A percentile compares a stretch with the other conserved stretches of the same genome.
These are phyloP conservation scores for Boechera stricta DNA, from an alignment of 345 rosid species.

Conservation along the genomic window DNA sequence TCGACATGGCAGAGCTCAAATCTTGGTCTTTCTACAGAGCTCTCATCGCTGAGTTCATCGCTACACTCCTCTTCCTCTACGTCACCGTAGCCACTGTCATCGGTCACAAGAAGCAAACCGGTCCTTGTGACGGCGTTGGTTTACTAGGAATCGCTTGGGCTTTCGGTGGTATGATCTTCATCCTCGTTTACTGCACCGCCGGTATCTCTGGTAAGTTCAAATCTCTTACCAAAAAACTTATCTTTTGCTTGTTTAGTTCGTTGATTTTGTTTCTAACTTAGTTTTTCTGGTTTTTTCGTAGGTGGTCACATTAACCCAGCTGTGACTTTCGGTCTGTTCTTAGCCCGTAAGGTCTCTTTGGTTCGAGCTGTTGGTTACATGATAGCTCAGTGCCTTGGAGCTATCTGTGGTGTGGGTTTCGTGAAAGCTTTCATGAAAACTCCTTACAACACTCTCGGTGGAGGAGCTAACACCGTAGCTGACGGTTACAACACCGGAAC, in stretches of 20 bases:
- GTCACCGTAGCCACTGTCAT: slow-evolving; percentile 81
- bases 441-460: slow-evolving; percentile 58
- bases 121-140: slow-evolving; percentile 84
- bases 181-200: slow-evolving; percentile 69
- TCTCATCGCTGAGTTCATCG: slow-evolving; percentile 91
- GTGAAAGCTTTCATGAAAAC: slow-evolving; percentile 80
- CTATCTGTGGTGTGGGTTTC: slow-evolving; percentile 82
- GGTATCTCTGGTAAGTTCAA: slow-evolving; percentile 69
- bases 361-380: slow-evolving; percentile 70
- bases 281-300: slow-evolving; percentile 11
- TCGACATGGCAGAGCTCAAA: slow-evolving; percentile 69
- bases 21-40: slow-evolving; percentile 95
- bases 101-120: slow-evolving; percentile 69
- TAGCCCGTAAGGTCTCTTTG: slow-evolving; percentile 85
- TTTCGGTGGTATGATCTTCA: slow-evolving; percentile 84
- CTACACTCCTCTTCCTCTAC: slow-evolving; percentile 94
- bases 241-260: background rate
- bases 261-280: background rate
- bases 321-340: slow-evolving; percentile 78
- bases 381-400: slow-evolving; percentile 85
- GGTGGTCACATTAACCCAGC: slow-evolving; percentile 95
- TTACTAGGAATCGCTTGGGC: slow-evolving; percentile 91
- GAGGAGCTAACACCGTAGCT: slow-evolving; percentile 68
- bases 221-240: fast-evolving
- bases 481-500: slow-evolving; percentile 60